Evolutionary conservation across 192 early-diverging fungal species (phyloP).

Genomic region (Coemansia sp.): DNA sequence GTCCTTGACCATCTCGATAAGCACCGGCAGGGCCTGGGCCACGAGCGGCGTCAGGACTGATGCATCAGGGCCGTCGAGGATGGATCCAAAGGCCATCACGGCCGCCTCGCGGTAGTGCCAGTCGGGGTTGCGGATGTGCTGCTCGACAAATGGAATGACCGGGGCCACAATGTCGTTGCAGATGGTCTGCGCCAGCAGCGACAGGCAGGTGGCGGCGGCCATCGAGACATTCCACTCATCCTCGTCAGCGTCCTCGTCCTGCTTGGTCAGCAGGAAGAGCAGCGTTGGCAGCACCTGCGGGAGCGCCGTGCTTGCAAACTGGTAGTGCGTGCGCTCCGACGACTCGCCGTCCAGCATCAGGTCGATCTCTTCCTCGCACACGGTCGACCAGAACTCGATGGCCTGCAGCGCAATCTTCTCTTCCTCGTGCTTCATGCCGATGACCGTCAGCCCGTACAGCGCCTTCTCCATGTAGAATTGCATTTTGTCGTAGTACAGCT

Average conservation of each 20-base stretch:
- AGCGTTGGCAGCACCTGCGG: constrained; percentile 81
- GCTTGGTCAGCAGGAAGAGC: constrained; percentile 85
- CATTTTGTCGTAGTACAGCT: constrained; percentile 97
- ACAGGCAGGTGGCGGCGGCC: constrained; percentile 94
- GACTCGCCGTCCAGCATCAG: constrained; percentile 55
- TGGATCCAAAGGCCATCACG: constrained; percentile 97
- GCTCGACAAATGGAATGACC: constrained; percentile 86
- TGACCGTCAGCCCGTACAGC: constrained; percentile 82
- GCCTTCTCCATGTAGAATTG: constrained; percentile 95
- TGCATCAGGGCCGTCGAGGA: constrained; percentile 84
- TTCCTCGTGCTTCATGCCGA: constrained; percentile 86
- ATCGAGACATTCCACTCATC: constrained; percentile 99
- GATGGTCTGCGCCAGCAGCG: constrained; percentile 80
- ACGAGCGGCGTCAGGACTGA: constrained; percentile 63
- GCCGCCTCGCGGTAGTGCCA: constrained; percentile 97
- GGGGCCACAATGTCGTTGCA: constrained; percentile 72
- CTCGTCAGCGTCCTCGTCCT: constrained; percentile 97
- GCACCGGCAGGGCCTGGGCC: constrained; percentile 77
- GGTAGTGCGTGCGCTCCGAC: constrained; percentile 51
- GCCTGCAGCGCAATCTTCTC: constrained; percentile 92
- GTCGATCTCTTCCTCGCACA: constrained; percentile 93
- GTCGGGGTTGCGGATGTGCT: constrained; percentile 73
- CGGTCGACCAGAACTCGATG: constrained; percentile 99
- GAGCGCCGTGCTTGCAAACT: constrained; percentile 75
- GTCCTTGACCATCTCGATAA: constrained; percentile 88